phyloP scores from a whole-genome alignment of 352 stramenopile genomes.

The Globisporangium splendens region DNA sequence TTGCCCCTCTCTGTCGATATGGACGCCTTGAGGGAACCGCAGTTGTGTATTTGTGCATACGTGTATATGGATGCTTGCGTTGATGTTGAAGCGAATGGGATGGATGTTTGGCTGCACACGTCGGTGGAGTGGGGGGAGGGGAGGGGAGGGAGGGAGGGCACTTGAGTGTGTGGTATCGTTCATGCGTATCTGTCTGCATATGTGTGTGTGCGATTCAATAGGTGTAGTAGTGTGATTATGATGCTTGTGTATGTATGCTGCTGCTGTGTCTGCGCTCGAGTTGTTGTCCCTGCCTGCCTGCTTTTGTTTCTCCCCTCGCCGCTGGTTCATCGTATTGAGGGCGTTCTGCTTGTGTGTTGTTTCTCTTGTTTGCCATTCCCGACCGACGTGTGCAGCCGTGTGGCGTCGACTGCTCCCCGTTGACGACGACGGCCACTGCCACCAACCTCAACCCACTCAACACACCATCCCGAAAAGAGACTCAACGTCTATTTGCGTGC shows the following conservation, averaged over 20 bases:
- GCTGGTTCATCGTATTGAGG: too few relatives aligned
- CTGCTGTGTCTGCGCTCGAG: not conserved
- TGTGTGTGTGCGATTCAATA: not conserved
- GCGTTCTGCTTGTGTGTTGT: not conserved
- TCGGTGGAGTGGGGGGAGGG: not conserved
- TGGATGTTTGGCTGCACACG: too few relatives aligned
- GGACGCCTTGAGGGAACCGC: too few relatives aligned
- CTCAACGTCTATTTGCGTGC: conserved; percentile 12
- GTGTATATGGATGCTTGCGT: too few relatives aligned
- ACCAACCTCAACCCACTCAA: too few relatives aligned
- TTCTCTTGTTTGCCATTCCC: conserved; percentile 1
- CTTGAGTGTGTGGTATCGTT: too few relatives aligned
- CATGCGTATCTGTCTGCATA: conserved; percentile 1
- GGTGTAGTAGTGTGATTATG: too few relatives aligned
- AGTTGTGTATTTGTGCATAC: too few relatives aligned
- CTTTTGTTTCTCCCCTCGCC: not conserved
- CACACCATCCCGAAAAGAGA: not conserved
- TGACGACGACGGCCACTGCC: conserved; percentile 1
- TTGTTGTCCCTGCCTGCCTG: not conserved
- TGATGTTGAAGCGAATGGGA: too few relatives aligned
- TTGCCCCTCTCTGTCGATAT: not conserved
- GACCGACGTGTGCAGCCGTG: not conserved
- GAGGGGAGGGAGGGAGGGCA: too few relatives aligned
- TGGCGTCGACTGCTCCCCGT: not conserved
- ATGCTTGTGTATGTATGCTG: not conserved